These are phyloP conservation scores for Viola odorata DNA, from an alignment of 345 rosid species.

Conservation along the genomic window DNA sequence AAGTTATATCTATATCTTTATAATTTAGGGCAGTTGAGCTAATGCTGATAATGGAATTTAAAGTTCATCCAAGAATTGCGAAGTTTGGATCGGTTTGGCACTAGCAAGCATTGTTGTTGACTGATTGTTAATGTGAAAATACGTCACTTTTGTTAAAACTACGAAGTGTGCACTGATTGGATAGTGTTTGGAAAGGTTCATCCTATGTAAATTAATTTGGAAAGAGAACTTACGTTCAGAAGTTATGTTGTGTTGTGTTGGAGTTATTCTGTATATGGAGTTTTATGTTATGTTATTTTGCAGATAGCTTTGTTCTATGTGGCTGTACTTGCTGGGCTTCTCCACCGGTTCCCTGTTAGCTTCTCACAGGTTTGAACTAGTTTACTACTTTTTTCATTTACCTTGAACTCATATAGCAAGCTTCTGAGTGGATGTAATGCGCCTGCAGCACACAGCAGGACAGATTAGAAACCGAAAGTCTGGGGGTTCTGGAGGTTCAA, in stretches of 20 bases:
- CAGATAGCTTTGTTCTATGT: slow-evolving; percentile 79
- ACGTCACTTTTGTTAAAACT: not conserved
- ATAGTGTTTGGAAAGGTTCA: not conserved
- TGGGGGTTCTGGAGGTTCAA: slow-evolving; percentile 55
- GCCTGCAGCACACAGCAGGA: slow-evolving; percentile 61
- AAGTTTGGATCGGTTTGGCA: too few species aligned
- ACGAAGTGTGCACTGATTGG: not conserved
- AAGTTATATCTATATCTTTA: slow-evolving; percentile 14
- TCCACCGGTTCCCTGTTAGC: slow-evolving; percentile 67
- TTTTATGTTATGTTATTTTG: slow-evolving; percentile 19
- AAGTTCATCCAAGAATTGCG: too few species aligned
- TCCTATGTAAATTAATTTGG: not conserved
- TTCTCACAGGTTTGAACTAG: slow-evolving; percentile 59
- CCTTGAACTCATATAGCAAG: slow-evolving; percentile 12
- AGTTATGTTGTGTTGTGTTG: not conserved
- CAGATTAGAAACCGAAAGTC: slow-evolving; percentile 72
- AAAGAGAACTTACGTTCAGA: not conserved
- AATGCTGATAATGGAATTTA: too few species aligned
- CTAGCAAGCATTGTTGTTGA: too few species aligned
- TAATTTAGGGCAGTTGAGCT: too few species aligned
- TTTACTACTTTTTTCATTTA: slow-evolving; percentile 4
- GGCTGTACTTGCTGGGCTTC: slow-evolving; percentile 77
- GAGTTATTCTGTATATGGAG: not conserved
- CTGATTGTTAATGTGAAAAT: too few species aligned
- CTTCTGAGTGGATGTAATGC: slow-evolving; percentile 14